These are phyloP conservation scores for Obba rivulosa DNA, from an alignment of 768 basidiomycete species.

Conservation along the genomic window DNA sequence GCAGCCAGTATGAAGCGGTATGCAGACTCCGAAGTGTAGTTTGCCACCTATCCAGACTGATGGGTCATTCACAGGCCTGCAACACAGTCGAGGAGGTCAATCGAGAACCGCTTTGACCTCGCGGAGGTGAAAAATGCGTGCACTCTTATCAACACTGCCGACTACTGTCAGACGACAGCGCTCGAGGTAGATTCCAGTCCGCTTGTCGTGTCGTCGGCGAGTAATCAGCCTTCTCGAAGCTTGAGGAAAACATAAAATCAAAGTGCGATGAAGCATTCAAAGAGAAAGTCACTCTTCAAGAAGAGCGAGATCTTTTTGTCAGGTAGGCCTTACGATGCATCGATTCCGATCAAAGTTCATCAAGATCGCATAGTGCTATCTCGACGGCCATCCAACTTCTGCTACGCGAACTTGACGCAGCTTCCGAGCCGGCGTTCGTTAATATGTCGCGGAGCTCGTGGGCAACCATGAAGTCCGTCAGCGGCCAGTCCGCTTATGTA, in stretches of 20 bases:
- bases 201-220: neutral
- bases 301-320: constrained; percentile 85
- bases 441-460: constrained; percentile 76
- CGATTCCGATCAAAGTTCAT: neutral
- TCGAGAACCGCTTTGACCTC: constrained; percentile 73
- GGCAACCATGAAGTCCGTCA: constrained; percentile 76
- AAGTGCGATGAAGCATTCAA: constrained; percentile 73
- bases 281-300: constrained; percentile 76
- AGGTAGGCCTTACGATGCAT: constrained; percentile 45
- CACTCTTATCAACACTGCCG: constrained; percentile 92
- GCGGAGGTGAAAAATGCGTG: constrained; percentile 78
- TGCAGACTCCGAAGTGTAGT: constrained; percentile 6
- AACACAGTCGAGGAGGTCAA: constrained; percentile 54
- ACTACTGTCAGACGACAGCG: constrained; percentile 93
- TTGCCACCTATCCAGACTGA: too few relatives aligned
- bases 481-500: constrained; percentile 79
- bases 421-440: constrained; percentile 74
- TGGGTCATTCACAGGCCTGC: constrained; percentile 31
- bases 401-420: constrained; percentile 80
- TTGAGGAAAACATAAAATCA: constrained; percentile 88
- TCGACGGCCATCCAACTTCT: constrained; percentile 78
- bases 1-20: constrained; percentile 69
- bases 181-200: constrained; percentile 51
- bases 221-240: constrained; percentile 35
- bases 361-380: constrained; percentile 53